Evolutionary conservation across 1,284 basidiomycete species (phyloP).

Genomic region (Fomes fomentarius): DNA sequence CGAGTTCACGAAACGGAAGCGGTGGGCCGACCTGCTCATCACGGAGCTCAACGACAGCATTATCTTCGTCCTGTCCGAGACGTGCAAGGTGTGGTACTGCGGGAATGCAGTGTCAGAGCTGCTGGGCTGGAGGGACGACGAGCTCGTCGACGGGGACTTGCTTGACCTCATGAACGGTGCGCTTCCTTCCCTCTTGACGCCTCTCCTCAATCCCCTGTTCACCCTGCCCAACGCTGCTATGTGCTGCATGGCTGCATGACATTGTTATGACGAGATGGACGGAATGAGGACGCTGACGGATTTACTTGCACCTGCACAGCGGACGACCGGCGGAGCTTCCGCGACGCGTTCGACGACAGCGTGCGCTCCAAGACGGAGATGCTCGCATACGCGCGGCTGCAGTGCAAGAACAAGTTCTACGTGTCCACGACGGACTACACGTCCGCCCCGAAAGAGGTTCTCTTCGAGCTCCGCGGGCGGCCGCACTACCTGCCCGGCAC

Average conservation of each 20-base stretch:
- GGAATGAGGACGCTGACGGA: too few species aligned
- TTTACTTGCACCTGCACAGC: constrained; percentile 40
- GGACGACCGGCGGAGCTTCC: constrained; percentile 65
- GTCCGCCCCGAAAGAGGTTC: constrained; percentile 47
- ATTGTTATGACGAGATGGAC: background rate
- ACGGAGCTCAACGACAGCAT: constrained; percentile 77
- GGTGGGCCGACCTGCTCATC: constrained; percentile 84
- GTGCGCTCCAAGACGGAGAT: constrained; percentile 51
- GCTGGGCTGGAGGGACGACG: constrained; percentile 75
- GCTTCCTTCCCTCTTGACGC: constrained; percentile 24
- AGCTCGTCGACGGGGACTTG: constrained; percentile 71
- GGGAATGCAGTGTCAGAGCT: constrained; percentile 70
- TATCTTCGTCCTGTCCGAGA: constrained; percentile 65
- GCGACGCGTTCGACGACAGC: constrained; percentile 56
- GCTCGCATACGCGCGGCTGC: constrained; percentile 66
- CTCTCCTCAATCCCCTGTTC: background rate
- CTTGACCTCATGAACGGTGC: constrained; percentile 67
- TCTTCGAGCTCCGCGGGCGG: constrained; percentile 77
- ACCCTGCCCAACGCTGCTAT: too few species aligned
- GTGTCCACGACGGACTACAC: constrained; percentile 25
- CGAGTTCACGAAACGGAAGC: constrained; percentile 85
- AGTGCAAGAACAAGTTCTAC: constrained; percentile 44
- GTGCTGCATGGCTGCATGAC: background rate
- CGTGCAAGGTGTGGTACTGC: constrained; percentile 70
- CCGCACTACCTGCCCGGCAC: constrained; percentile 47